Evolutionary conservation across 371 early-diverging fungal species (phyloP).

Genomic region (Zychaea mexicana): DNA sequence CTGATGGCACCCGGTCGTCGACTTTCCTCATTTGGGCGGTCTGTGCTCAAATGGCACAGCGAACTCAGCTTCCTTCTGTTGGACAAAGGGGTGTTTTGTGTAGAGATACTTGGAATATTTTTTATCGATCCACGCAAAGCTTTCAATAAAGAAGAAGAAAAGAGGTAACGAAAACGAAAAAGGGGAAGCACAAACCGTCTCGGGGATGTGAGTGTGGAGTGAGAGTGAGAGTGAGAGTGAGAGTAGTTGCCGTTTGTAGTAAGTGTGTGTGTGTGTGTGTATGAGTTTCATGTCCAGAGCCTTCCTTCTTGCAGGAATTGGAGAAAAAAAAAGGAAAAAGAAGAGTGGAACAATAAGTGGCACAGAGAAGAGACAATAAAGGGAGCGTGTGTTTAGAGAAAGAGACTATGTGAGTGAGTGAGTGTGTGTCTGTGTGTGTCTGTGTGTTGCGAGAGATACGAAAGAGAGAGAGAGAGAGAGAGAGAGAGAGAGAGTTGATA

Average conservation of each 20-base stretch:
- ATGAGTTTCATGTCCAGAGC: no score
- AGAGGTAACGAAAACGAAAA: no score
- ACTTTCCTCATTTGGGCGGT: background rate
- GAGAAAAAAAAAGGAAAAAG: background rate
- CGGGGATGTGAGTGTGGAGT: background rate
- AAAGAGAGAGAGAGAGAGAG: background rate
- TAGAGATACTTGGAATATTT: background rate
- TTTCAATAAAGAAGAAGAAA: no score
- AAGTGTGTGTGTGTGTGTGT: no score
- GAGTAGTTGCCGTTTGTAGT: no score
- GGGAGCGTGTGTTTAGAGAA: no score
- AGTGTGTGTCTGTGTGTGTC: no score
- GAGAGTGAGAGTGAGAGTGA: background rate
- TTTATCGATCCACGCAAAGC: background rate
- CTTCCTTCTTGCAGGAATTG: background rate
- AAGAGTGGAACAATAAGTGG: slow-evolving; percentile 3
- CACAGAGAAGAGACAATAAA: slow-evolving; percentile 2
- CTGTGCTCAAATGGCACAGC: background rate
- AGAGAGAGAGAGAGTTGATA: background rate
- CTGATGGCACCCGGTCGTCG: background rate
- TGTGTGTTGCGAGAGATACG: background rate
- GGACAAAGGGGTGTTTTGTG: no score
- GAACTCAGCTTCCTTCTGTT: no score
- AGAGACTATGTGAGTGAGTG: no score
- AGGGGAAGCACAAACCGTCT: no score